phyloP scores from a whole-genome alignment of 1,284 basidiomycete species.

The Schizopora paradoxa region DNA sequence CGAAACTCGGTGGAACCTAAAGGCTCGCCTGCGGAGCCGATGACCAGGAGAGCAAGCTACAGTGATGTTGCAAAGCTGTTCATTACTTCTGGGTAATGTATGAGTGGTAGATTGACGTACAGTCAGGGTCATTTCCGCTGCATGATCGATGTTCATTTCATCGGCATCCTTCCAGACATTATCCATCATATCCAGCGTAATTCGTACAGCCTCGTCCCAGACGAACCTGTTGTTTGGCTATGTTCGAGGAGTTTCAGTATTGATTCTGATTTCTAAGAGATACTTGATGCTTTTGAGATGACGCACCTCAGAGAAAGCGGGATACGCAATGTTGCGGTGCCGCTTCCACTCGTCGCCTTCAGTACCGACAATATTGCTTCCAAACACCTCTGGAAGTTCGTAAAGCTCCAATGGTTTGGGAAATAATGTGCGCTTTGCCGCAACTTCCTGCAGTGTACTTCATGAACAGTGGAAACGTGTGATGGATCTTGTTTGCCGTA shows the following conservation, averaged over 20 bases:
- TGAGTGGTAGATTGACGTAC: too few relatives aligned
- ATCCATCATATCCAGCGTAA: slow-evolving; percentile 41
- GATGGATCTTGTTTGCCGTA: slow-evolving; percentile 19
- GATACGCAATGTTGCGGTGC: slow-evolving; percentile 36
- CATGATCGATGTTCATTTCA: slow-evolving; percentile 15
- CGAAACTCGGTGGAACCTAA: slow-evolving; percentile 31
- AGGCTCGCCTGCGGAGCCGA: slow-evolving; percentile 35
- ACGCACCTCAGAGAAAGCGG: slow-evolving; percentile 37
- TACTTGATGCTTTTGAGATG: too few relatives aligned
- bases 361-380: slow-evolving; percentile 35
- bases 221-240: slow-evolving; percentile 40
- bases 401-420: slow-evolving; percentile 27
- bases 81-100: too few relatives aligned
- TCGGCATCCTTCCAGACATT: slow-evolving; percentile 30
- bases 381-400: slow-evolving; percentile 32
- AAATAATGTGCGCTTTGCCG: slow-evolving; percentile 5
- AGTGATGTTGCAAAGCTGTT: too few relatives aligned
- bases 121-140: slow-evolving; percentile 27
- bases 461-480: background rate
- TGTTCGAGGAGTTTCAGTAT: background rate
- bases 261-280: too few relatives aligned
- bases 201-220: slow-evolving; percentile 37
- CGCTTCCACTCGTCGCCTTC: slow-evolving; percentile 41
- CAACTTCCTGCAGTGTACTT: slow-evolving; percentile 15
- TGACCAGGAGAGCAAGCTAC: slow-evolving; percentile 37